A percentile compares a stretch with the other conserved stretches of the same genome.
Conservation (phyloP, 495 filamentous ascomycete genomes). For the Immersiella caudata region DNA sequence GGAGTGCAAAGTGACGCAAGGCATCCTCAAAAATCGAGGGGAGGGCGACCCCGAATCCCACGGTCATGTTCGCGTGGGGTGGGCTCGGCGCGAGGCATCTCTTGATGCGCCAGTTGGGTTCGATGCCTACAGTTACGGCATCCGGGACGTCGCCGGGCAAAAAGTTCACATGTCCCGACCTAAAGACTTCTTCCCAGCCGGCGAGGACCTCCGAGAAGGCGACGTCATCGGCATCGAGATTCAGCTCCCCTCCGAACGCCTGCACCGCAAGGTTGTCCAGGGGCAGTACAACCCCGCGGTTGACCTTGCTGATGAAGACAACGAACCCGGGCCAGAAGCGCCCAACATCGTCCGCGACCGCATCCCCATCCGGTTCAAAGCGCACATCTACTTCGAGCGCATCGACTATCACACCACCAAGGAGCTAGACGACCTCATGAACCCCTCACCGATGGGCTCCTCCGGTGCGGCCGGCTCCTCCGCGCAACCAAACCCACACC, state of each 20-base stretch:
- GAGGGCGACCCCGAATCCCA: constrained; percentile 46
- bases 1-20: constrained; percentile 84
- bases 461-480: constrained; percentile 39
- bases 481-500: constrained; percentile 67
- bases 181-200: constrained; percentile 78
- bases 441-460: constrained; percentile 64
- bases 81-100: constrained; percentile 85
- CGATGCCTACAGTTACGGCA: constrained; percentile 94
- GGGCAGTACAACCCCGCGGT: constrained; percentile 84
- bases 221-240: constrained; percentile 97
- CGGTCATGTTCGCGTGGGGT: constrained; percentile 88
- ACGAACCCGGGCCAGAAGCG: constrained; percentile 44
- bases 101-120: constrained; percentile 92
- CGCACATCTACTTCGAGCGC: constrained; percentile 90
- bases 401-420: constrained; percentile 89
- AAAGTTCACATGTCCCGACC: constrained; percentile 93
- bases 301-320: constrained; percentile 63
- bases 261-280: constrained; percentile 86
- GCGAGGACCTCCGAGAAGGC: constrained; percentile 73
- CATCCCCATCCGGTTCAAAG: constrained; percentile 90
- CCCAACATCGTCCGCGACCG: constrained; percentile 90
- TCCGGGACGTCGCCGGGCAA: constrained; percentile 86
- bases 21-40: constrained; percentile 48
- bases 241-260: constrained; percentile 75
- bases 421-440: constrained; percentile 83